Conservation (phyloP, 2,329 filamentous ascomycete species). For the Gaeumannomyces sp. region DNA sequence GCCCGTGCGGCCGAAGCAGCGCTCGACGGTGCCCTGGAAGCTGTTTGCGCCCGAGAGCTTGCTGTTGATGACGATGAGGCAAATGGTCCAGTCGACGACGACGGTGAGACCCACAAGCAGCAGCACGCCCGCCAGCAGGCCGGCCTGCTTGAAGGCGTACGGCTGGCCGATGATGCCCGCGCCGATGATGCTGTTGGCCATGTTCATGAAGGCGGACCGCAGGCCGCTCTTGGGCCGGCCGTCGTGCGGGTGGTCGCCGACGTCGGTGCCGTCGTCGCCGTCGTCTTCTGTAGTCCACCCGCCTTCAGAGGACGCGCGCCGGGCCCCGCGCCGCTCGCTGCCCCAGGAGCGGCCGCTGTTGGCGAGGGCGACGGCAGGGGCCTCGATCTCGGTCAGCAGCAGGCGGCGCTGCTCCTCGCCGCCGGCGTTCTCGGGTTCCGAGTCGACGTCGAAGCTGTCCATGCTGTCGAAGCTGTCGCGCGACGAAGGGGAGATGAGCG, state of each 20-base stretch:
- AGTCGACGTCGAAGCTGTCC: conserved; percentile 25
- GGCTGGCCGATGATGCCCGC: conserved; percentile 77
- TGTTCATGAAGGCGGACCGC: conserved; percentile 94
- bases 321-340: conserved; percentile 18
- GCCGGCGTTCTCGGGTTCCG: conserved; percentile 23
- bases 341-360: conserved; percentile 34
- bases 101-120: conserved; percentile 75
- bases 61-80: conserved; percentile 93
- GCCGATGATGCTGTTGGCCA: conserved; percentile 97
- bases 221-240: conserved; percentile 75
- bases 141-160: conserved; percentile 92
- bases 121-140: conserved; percentile 71
- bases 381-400: conserved; percentile 73
- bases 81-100: conserved; percentile 94
- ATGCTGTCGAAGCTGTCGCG: conserved; percentile 16
- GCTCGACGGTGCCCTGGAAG: conserved; percentile 92
- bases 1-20: conserved; percentile 85
- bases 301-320: not conserved
- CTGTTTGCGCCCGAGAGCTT: conserved; percentile 91
- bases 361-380: conserved; percentile 68
- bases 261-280: conserved; percentile 32
- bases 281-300: conserved; percentile 7
- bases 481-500: conserved; percentile 7
- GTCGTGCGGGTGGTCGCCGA: conserved; percentile 20
- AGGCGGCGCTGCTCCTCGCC: conserved; percentile 43